A percentile compares a stretch with the other conserved stretches of the same genome.
phyloP scores from a whole-genome alignment of 257 asterid genomes.

The Rehmannia glutinosa region DNA sequence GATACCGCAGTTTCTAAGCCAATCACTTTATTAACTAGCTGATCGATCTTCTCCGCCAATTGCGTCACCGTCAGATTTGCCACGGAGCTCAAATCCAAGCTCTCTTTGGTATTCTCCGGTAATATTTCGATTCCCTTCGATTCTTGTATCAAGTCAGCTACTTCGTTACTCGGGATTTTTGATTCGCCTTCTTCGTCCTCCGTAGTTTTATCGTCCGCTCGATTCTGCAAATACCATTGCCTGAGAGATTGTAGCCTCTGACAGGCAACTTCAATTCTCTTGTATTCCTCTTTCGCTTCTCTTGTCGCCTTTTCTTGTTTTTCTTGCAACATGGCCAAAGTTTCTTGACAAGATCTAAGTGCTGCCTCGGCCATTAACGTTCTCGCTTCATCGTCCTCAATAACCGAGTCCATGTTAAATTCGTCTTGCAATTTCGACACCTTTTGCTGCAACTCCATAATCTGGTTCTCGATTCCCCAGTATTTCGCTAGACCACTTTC shows the following conservation, averaged over 20 bases:
- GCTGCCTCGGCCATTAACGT: conserved; percentile 58
- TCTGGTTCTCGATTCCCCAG: conserved; percentile 46
- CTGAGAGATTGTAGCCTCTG: conserved; percentile 27
- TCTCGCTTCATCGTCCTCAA: conserved; percentile 56
- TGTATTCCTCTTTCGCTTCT: conserved; percentile 37
- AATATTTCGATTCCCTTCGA: conserved; percentile 16
- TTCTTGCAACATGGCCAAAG: conserved; percentile 34
- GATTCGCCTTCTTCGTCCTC: conserved; percentile 3
- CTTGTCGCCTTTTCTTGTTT: conserved; percentile 29
- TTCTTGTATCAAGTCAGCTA: conserved; percentile 19
- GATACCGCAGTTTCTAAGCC: conserved; percentile 49
- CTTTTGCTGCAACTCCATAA: conserved; percentile 40
- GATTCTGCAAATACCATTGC: conserved; percentile 20
- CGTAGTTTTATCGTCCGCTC: no score
- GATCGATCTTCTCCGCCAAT: conserved; percentile 53
- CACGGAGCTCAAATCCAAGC: conserved; percentile 14
- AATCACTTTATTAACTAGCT: conserved; percentile 51
- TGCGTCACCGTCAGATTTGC: conserved; percentile 24
- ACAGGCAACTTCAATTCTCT: conserved; percentile 39
- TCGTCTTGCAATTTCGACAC: conserved; percentile 46
- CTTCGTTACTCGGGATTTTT: conserved; percentile 12
- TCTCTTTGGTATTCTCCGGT: conserved; percentile 15
- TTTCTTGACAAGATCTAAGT: conserved; percentile 41
- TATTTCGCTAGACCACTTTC: conserved; percentile 43
- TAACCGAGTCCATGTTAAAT: conserved; percentile 29